A percentile compares a stretch with the other conserved stretches of the same genome.
These are phyloP conservation scores for Gentiana straminea DNA, from an alignment of 257 asterid species.

Conservation along the genomic window DNA sequence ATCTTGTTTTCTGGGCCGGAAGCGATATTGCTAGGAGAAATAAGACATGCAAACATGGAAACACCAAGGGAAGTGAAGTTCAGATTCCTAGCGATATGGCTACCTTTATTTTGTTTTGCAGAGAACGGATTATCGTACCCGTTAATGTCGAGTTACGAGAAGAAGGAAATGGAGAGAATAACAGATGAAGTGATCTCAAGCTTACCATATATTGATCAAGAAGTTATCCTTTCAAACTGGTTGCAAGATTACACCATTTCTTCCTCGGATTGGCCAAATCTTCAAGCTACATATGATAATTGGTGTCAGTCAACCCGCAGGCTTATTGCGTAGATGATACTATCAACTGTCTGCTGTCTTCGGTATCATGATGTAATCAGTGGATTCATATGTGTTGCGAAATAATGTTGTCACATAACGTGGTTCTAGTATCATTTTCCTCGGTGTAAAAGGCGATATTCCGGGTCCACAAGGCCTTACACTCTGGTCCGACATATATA, in stretches of 20 bases:
- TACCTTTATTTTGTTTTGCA: constrained; percentile 22
- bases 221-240: constrained; percentile 23
- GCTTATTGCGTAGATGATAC: constrained; percentile 1
- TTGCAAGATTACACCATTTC: constrained; percentile 16
- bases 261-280: constrained; percentile 28
- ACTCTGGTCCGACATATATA: too few relatives aligned
- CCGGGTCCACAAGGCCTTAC: too few relatives aligned
- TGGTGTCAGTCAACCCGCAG: constrained; percentile 22
- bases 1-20: background rate
- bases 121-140: constrained; percentile 21
- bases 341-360: too few relatives aligned
- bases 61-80: constrained; percentile 16
- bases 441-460: too few relatives aligned
- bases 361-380: too few relatives aligned
- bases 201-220: constrained; percentile 17
- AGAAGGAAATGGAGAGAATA: constrained; percentile 22
- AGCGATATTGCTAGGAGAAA: constrained; percentile 21
- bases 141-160: constrained; percentile 17
- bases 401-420: too few relatives aligned
- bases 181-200: constrained; percentile 12
- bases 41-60: constrained; percentile 2
- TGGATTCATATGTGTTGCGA: too few relatives aligned
- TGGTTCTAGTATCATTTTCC: too few relatives aligned
- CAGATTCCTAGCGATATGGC: constrained; percentile 17
- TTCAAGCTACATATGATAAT: constrained; percentile 15